Base-by-base conservation (phyloP, 129 eudicot species). In the Scalesia atractyloides region DNA sequence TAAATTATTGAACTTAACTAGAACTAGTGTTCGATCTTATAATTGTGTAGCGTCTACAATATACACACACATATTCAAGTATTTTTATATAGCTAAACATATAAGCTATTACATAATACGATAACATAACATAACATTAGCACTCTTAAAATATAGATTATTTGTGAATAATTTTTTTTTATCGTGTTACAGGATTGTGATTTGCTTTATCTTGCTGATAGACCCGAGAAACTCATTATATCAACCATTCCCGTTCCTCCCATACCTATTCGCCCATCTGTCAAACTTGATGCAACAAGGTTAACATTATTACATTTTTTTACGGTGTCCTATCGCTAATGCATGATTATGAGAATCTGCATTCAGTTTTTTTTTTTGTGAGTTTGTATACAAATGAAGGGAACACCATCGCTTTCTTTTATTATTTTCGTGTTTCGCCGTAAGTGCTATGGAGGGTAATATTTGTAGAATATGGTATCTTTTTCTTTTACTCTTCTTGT, bases 261-360 rank as follows among this genome's bases (percentile, higher is more conserved):
- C 14, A 73, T 76, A 76, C 83, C 96, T 78, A 86, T 95, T 36
- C 99, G 99, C 17, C 99, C 99, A 68, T 95, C 99, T 59, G 97
- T 88, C 63, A 76, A 82, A 80, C 91, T 91, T 57, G 97, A 95
- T 24, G 56, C 85, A 41, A 86, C 80, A 79, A 90, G 98, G 98
- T 92, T 14, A 34, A 69, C 34, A 52, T 57, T 4, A 70, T 69
- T 51, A 26, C 49, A 75, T 53, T 71, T 33, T 63, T 7, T 73
- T 51, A 4, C 10, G n/a, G 3, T 48, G 62, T 16, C 18, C 30
- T 73, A 33, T 51, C 16, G 73, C 50, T 52, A 33, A 15, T 57
- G 9, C 19, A 15, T 62, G 14, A 17, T 62, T 33, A 46, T 47
- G 37, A 14, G 49, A 22, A 24, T 22, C 64, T 9, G 16, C 57